Conservation (phyloP, 768 basidiomycete genomes). For the Brasilioporus rufonigricans region DNA sequence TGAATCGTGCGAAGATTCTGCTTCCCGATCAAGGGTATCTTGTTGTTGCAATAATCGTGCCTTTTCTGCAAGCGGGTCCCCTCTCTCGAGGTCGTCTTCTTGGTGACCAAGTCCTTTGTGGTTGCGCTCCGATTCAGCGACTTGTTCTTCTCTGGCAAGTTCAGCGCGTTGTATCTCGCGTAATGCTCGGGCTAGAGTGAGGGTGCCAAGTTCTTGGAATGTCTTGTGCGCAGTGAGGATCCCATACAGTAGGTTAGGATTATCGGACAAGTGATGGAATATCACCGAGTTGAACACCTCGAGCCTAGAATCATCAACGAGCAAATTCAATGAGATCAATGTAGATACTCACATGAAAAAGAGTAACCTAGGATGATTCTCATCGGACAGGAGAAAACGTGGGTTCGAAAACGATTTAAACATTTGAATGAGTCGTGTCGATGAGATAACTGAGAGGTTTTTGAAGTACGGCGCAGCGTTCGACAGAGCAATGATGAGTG, state of each 20-base stretch:
- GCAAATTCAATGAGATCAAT: background rate
- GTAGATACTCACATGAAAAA: constrained; percentile 73
- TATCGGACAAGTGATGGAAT: constrained; percentile 73
- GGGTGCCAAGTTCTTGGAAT: constrained; percentile 90
- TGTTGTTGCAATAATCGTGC: constrained; percentile 60
- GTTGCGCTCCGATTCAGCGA: constrained; percentile 30
- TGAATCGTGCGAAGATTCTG: constrained; percentile 19
- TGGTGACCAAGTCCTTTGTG: constrained; percentile 16
- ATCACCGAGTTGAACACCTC: constrained; percentile 90
- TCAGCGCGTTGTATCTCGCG: constrained; percentile 79
- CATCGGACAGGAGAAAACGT: constrained; percentile 85
- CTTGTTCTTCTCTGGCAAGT: constrained; percentile 68
- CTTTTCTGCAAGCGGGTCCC: constrained; percentile 52
- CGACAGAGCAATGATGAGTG: constrained; percentile 84
- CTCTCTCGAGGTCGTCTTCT: constrained; percentile 28
- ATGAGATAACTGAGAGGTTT: constrained; percentile 75
- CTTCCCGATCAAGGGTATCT: constrained; percentile 28
- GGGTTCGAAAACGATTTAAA: constrained; percentile 92
- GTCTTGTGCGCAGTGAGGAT: constrained; percentile 79
- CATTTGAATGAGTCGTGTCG: constrained; percentile 82
- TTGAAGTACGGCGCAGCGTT: constrained; percentile 88
- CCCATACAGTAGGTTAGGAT: constrained; percentile 85
- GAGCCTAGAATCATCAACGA: constrained; percentile 47
- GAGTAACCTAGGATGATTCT: constrained; percentile 89
- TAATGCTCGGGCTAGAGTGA: constrained; percentile 83